A percentile compares a stretch with the other conserved stretches of the same genome.
Evolutionary conservation across 2,329 filamentous ascomycete species (phyloP).

Genomic region (Trichophyton benhamiae): DNA sequence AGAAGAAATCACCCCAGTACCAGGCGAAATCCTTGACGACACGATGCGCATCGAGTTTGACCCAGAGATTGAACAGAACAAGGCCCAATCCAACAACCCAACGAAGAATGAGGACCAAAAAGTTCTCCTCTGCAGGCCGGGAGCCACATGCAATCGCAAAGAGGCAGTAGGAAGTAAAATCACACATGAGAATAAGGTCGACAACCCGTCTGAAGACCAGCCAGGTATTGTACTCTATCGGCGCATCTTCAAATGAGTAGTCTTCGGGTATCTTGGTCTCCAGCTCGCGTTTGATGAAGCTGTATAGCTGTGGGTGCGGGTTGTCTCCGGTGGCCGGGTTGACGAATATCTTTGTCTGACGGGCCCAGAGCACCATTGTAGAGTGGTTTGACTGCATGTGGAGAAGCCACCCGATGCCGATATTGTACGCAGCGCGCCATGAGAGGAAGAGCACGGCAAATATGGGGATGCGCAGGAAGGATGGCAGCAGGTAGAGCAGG

Average conservation of each 20-base stretch:
- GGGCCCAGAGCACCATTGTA: conserved; percentile 75
- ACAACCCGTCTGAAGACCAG: conserved; percentile 89
- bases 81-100: conserved; percentile 69
- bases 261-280: conserved; percentile 90
- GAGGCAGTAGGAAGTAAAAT: conserved; percentile 92
- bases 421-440: conserved; percentile 87
- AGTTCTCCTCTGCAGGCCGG: conserved; percentile 58
- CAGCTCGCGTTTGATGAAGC: conserved; percentile 73
- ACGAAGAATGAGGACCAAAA: conserved; percentile 56
- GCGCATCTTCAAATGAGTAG: conserved; percentile 85
- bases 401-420: conserved; percentile 81
- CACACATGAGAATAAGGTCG: conserved; percentile 96
- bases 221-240: conserved; percentile 98
- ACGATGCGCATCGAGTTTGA: conserved; percentile 92
- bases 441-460: conserved; percentile 79
- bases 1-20: conserved; percentile 99
- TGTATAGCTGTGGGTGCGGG: conserved; percentile 69
- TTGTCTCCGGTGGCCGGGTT: conserved; percentile 69
- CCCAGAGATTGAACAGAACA: conserved; percentile 93
- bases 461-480: conserved; percentile 55
- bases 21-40: conserved; percentile 98
- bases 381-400: conserved; percentile 82
- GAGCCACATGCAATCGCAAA: conserved; percentile 83
- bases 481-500: conserved; percentile 60
- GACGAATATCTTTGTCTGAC: conserved; percentile 75